Conservation (phyloP, 2,329 filamentous ascomycete genomes). For the Verticillium nubilum region DNA sequence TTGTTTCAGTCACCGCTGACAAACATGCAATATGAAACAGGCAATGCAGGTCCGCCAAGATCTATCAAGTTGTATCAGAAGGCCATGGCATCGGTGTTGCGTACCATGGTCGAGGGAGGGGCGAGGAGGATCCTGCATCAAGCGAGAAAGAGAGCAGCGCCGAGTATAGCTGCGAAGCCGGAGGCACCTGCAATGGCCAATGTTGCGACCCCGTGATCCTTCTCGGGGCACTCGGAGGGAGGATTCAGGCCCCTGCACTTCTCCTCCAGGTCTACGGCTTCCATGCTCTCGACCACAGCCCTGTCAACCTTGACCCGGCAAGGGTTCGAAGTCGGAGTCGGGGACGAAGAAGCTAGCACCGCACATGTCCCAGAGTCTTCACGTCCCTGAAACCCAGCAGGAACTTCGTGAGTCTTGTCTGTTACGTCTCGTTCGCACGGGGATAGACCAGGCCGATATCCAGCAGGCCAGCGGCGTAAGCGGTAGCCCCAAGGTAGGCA, state of each 20-base stretch:
- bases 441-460: slow-evolving; percentile 24
- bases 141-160: slow-evolving; percentile 7
- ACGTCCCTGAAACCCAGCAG: slow-evolving; percentile 11
- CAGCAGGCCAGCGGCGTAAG: slow-evolving; percentile 9
- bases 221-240: slow-evolving; percentile 11
- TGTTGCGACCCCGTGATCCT: slow-evolving; percentile 2
- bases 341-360: slow-evolving; percentile 1
- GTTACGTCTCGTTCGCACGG: slow-evolving; percentile 22
- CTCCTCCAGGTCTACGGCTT: slow-evolving; percentile 1
- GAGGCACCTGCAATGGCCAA: slow-evolving; percentile 5
- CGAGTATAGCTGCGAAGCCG: slow-evolving; percentile 5
- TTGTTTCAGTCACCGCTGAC: too few species aligned
- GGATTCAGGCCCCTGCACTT: slow-evolving; percentile 7
- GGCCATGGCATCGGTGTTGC: too few species aligned
- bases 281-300: slow-evolving; percentile 13
- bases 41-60: too few species aligned
- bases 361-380: slow-evolving; percentile 4
- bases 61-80: too few species aligned
- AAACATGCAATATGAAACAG: too few species aligned
- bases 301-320: slow-evolving; percentile 13
- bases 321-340: slow-evolving; percentile 10
- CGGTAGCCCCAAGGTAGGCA: slow-evolving; percentile 7
- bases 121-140: background rate
- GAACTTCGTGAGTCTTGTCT: too few species aligned
- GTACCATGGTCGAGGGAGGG: background rate